These are phyloP conservation scores for Fusarium staphyleae DNA, from an alignment of 2,329 filamentous ascomycete species.

Conservation along the genomic window DNA sequence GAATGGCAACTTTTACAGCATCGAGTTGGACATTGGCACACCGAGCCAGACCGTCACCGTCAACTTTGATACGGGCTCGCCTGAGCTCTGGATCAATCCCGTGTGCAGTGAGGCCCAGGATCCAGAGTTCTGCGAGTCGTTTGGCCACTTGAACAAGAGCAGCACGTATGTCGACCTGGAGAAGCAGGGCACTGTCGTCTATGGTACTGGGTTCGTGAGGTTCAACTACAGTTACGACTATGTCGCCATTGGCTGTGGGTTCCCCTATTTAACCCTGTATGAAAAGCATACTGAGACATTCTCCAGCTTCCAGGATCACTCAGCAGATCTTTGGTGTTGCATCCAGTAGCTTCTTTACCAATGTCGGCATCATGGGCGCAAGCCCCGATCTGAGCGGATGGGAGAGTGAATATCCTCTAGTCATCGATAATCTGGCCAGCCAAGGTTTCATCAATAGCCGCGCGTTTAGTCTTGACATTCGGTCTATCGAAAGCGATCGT, in stretches of 20 bases:
- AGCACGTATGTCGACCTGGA: conserved; percentile 38
- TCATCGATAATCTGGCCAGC: conserved; percentile 43
- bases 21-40: conserved; percentile 46
- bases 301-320: conserved; percentile 39
- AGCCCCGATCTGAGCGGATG: conserved; percentile 44
- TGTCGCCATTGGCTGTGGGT: conserved; percentile 35
- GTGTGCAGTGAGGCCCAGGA: conserved; percentile 43
- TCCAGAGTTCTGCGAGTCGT: conserved; percentile 35
- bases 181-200: conserved; percentile 32
- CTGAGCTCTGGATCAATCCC: conserved; percentile 51
- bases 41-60: conserved; percentile 47
- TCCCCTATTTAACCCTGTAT: neutral
- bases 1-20: conserved; percentile 47
- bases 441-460: conserved; percentile 48
- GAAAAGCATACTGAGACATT: neutral
- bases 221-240: conserved; percentile 44
- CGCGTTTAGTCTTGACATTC: conserved; percentile 45
- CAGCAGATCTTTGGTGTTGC: conserved; percentile 47
- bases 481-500: conserved; percentile 39
- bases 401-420: conserved; percentile 42
- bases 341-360: conserved; percentile 35
- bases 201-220: conserved; percentile 41
- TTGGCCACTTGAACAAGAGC: conserved; percentile 41
- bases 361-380: conserved; percentile 44
- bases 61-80: conserved; percentile 50